A percentile compares a stretch with the other conserved stretches of the same genome.
Evolutionary conservation across 2,329 filamentous ascomycete species (phyloP).

Genomic region (Pseudopyrenochaeta lycopersici): DNA sequence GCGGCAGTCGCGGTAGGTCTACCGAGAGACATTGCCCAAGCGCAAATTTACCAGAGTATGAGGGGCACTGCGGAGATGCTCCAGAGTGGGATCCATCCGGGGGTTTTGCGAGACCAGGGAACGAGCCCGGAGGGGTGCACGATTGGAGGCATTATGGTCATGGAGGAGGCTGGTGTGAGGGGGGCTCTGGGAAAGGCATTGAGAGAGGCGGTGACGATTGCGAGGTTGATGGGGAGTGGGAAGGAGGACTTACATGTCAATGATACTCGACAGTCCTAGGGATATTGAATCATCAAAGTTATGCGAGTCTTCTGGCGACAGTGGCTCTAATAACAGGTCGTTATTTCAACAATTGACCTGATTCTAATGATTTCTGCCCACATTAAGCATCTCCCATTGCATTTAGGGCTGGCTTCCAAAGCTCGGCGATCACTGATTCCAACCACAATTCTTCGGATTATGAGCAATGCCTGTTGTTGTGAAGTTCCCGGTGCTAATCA

Average conservation of each 20-base stretch:
- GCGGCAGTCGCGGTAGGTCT: constrained; percentile 41
- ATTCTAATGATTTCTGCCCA: too few relatives aligned
- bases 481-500: too few relatives aligned
- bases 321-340: too few relatives aligned
- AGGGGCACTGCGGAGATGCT: constrained; percentile 40
- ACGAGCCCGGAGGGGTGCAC: constrained; percentile 45
- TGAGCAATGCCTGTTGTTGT: too few relatives aligned
- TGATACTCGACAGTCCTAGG: constrained; percentile 45
- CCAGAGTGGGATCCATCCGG: constrained; percentile 39
- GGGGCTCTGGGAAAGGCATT: constrained; percentile 47
- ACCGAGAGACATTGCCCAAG: constrained; percentile 31
- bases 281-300: too few relatives aligned
- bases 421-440: too few relatives aligned
- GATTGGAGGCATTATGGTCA: constrained; percentile 44
- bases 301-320: too few relatives aligned
- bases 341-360: too few relatives aligned
- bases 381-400: too few relatives aligned
- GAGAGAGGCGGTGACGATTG: constrained; percentile 59
- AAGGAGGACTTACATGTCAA: constrained; percentile 50
- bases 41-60: constrained; percentile 46
- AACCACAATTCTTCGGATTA: too few relatives aligned
- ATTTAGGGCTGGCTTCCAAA: too few relatives aligned
- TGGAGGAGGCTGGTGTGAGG: constrained; percentile 42
- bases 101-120: constrained; percentile 38
- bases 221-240: constrained; percentile 52